Conservation (phyloP, 805 yeast species). For the Metschnikowia matae region DNA sequence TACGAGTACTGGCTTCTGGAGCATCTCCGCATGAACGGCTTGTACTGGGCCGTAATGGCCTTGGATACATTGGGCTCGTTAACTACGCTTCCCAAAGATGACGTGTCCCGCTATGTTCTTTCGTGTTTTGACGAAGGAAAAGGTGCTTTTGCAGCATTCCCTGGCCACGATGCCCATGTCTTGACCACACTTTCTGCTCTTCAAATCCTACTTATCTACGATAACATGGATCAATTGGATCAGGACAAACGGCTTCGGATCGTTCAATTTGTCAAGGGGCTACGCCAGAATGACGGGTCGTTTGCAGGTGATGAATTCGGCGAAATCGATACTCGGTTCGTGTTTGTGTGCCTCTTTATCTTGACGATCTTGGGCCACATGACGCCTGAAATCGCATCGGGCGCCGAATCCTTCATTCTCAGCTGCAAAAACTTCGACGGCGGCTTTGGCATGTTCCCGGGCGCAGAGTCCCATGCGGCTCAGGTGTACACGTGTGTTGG, state of each 20-base stretch:
- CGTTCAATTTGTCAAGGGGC: conserved; percentile 25
- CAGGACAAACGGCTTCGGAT: conserved; percentile 25
- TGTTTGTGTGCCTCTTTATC: conserved; percentile 74
- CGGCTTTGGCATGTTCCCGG: conserved; percentile 90
- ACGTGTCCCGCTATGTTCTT: conserved; percentile 64
- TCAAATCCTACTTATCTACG: conserved; percentile 67
- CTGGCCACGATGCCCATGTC: conserved; percentile 84
- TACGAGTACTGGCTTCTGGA: conserved; percentile 86
- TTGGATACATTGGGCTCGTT: conserved; percentile 54
- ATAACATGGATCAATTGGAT: conserved; percentile 43
- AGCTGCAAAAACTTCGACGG: conserved; percentile 90
- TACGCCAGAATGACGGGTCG: conserved; percentile 64
- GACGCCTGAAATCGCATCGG: conserved; percentile 49
- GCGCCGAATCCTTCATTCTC: conserved; percentile 62
- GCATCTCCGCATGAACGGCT: conserved; percentile 84
- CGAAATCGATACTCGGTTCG: conserved; percentile 89
- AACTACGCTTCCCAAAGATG: conserved; percentile 52
- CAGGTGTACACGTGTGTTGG: conserved; percentile 86
- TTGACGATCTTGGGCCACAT: conserved; percentile 66
- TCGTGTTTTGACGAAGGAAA: conserved; percentile 53
- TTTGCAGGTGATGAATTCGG: conserved; percentile 90
- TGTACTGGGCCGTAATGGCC: conserved; percentile 93
- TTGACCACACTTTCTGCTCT: conserved; percentile 81
- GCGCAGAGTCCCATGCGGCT: conserved; percentile 93
- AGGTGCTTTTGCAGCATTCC: conserved; percentile 90